phyloP scores from a whole-genome alignment of 345 rosid species.

The Salix udensis region DNA sequence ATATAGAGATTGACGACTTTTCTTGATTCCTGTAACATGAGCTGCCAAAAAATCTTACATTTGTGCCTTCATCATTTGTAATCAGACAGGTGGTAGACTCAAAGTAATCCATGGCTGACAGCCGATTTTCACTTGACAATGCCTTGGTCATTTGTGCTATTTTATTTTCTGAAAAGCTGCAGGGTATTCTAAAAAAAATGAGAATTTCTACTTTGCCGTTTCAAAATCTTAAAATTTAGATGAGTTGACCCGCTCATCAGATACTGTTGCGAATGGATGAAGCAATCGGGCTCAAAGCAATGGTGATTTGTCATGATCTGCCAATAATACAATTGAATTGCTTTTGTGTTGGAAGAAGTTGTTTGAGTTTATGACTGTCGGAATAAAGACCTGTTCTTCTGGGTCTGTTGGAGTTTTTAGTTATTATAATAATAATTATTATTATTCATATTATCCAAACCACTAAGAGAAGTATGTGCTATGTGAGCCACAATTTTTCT shows the following conservation, averaged over 20 bases:
- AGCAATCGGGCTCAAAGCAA: background rate
- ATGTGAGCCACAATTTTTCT: too few species aligned
- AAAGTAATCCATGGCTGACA: background rate
- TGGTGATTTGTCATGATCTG: background rate
- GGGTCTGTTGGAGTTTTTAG: too few species aligned
- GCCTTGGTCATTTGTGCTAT: background rate
- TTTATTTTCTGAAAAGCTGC: background rate
- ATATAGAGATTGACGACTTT: background rate
- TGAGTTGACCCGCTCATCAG: background rate
- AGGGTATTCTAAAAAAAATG: background rate
- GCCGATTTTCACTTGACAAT: background rate
- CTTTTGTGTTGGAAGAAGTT: background rate
- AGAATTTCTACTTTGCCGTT: background rate
- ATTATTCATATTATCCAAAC: too few species aligned
- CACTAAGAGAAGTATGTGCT: too few species aligned
- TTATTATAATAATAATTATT: too few species aligned
- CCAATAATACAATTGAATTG: background rate
- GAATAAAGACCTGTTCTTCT: too few species aligned
- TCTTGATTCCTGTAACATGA: background rate
- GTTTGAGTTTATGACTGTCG: background rate
- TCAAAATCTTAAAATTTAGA: background rate
- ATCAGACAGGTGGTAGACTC: background rate
- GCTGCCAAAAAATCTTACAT: background rate
- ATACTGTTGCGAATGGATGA: background rate
- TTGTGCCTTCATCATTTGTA: background rate